Conservation (phyloP, 768 basidiomycete species). For the Arthromyces matolae region DNA sequence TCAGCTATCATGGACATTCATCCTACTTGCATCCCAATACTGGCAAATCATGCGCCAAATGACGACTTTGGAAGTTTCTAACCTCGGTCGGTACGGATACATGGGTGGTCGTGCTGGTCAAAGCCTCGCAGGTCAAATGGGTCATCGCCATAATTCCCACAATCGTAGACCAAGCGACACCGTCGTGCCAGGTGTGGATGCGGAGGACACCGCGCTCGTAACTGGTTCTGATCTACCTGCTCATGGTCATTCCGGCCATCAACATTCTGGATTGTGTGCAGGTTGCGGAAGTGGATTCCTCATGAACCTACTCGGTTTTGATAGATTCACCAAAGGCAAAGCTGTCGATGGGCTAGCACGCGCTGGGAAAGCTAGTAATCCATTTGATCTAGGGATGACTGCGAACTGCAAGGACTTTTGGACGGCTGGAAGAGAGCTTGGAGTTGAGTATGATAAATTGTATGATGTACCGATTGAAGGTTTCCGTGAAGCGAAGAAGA, state of each 20-base stretch:
- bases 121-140: conserved; percentile 69
- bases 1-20: conserved; percentile 91
- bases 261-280: conserved; percentile 40
- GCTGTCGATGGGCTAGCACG: conserved; percentile 83
- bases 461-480: conserved; percentile 90
- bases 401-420: conserved; percentile 94
- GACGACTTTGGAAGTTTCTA: conserved; percentile 94
- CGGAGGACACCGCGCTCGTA: conserved; percentile 43
- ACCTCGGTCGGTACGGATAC: conserved; percentile 92
- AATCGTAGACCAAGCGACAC: conserved; percentile 16
- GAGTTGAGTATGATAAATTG: conserved; percentile 85
- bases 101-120: conserved; percentile 90
- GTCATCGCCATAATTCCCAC: conserved; percentile 67
- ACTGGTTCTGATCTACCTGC: conserved; percentile 21
- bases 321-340: conserved; percentile 89
- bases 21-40: conserved; percentile 81
- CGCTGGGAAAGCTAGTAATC: conserved; percentile 77
- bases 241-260: conserved; percentile 34
- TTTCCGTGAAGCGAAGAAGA: conserved; percentile 68
- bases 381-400: conserved; percentile 81
- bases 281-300: conserved; percentile 64
- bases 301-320: conserved; percentile 88
- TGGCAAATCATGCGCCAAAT: conserved; percentile 95
- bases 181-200: conserved; percentile 41
- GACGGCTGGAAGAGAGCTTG: conserved; percentile 78